Conservation (phyloP, 1,284 basidiomycete genomes). For the Prillingera fragicola region DNA sequence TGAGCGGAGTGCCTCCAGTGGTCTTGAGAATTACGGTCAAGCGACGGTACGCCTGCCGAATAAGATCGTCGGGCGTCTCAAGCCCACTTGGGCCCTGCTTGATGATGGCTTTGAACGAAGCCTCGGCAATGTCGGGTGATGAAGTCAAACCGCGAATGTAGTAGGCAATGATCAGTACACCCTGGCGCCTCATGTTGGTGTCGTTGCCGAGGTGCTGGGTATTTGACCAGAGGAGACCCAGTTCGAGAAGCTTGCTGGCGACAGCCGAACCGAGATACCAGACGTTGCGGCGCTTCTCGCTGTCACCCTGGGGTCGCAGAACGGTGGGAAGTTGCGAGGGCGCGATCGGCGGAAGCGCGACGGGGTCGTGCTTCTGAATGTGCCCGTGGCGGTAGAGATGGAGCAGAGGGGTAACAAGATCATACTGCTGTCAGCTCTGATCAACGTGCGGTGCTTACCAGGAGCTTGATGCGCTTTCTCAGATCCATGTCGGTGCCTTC, state of each 20-base stretch:
- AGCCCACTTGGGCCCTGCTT: slow-evolving; percentile 23
- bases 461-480: slow-evolving; percentile 20
- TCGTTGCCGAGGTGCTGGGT: slow-evolving; percentile 6
- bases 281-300: slow-evolving; percentile 36
- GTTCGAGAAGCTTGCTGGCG: slow-evolving; percentile 14
- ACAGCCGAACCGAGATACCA: slow-evolving; percentile 36
- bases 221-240: slow-evolving; percentile 16
- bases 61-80: slow-evolving; percentile 31
- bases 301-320: slow-evolving; percentile 31
- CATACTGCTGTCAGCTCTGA: slow-evolving; percentile 27
- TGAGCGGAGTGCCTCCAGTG: slow-evolving; percentile 7
- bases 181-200: slow-evolving; percentile 6
- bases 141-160: slow-evolving; percentile 37
- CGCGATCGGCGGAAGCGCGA: slow-evolving; percentile 34
- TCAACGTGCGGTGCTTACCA: slow-evolving; percentile 21
- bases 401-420: slow-evolving; percentile 35
- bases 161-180: slow-evolving; percentile 24
- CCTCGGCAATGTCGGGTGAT: slow-evolving; percentile 17
- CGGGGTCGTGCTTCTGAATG: slow-evolving; percentile 39
- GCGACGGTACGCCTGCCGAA: slow-evolving; percentile 33
- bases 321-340: slow-evolving; percentile 26
- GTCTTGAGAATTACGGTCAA: slow-evolving; percentile 27
- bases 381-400: slow-evolving; percentile 40
- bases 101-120: slow-evolving; percentile 30
- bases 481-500: slow-evolving; percentile 1